Evolutionary conservation across 164 flowering plant species (phyloP).

Genomic region (Kingdonia uniflora): DNA sequence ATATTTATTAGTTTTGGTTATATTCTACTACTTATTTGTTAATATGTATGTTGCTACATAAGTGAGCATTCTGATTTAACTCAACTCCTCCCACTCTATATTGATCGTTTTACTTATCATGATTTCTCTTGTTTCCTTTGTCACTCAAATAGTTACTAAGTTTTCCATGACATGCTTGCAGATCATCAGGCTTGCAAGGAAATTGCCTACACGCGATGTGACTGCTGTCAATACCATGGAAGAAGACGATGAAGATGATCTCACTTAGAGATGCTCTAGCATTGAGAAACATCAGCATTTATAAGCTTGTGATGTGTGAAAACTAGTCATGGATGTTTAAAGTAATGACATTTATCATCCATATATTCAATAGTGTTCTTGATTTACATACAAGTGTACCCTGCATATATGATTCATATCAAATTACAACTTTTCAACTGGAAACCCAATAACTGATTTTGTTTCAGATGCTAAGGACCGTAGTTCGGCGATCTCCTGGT

Average conservation of each 20-base stretch:
- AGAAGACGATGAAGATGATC: slow-evolving; percentile 83
- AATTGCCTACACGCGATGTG: slow-evolving; percentile 85
- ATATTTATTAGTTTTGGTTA: too few relatives aligned
- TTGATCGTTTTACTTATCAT: neutral
- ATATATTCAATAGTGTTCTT: too few relatives aligned
- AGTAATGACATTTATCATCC: too few relatives aligned
- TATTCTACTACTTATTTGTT: too few relatives aligned
- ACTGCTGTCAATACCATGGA: slow-evolving; percentile 27
- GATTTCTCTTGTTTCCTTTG: neutral
- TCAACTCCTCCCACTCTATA: neutral
- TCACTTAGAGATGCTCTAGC: slow-evolving; percentile 29
- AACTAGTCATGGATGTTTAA: too few relatives aligned
- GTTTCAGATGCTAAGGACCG: slow-evolving; percentile 56
- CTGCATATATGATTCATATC: too few relatives aligned
- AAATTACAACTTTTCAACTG: slow-evolving; percentile 45
- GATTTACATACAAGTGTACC: too few relatives aligned
- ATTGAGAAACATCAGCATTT: too few relatives aligned
- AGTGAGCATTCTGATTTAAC: neutral
- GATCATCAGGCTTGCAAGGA: slow-evolving; percentile 85
- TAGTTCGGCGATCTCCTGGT: slow-evolving; percentile 52
- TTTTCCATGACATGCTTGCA: slow-evolving; percentile 22
- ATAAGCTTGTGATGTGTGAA: too few relatives aligned
- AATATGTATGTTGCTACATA: neutral
- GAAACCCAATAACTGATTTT: slow-evolving; percentile 66
- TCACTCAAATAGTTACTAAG: neutral